Evolutionary conservation across 1,284 basidiomycete species (phyloP), one percentile per base, ranked within the genome.

Genomic region (Cryptococcus neoformans): DNA sequence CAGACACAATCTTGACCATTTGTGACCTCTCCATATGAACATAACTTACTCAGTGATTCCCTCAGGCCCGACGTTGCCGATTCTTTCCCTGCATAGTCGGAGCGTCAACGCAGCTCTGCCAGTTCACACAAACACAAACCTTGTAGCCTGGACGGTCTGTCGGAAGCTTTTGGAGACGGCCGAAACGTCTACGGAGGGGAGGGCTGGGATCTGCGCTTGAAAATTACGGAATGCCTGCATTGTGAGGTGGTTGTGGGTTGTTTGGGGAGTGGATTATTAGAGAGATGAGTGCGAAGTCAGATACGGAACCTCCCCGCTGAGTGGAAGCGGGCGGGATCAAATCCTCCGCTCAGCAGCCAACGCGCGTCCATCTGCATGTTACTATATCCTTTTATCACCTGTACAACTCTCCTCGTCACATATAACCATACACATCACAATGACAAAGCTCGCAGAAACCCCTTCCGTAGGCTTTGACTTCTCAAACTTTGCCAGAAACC

Each of bases 91-190:
- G 58, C 16, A 40, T 36, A 16, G 9, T 28, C 16, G 38, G 40
- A 4, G 41, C 34, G 21, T 21, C 41, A 44, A 42, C 14, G 35
- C 17, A 28, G 16, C 28, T 8, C n/a, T 34, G 35, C 6, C 11
- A 14, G 10, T 40, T 4, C n/a, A 48, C 44, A 21, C 9, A 49
- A 39, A 42, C 6, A 69, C 75, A 48, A 52, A 79, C 79, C 78
- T 86, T n/a, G 91, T 92, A 2, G 89, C 89, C 78, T 95, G 92
- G 10, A 92, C 85, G 63, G 88, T 87, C 53, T 89, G 90, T 71
- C 83, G 87, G 78, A 96, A 86, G 64, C 87, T 87, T 81, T 92
- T 92, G 63, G 85, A 82, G 62, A 94, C 62, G 9, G 68, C 67
- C 34, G 73, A 67, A 53, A 78, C 66, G 65, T 78, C 76, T 21